Evolutionary conservation across 1,139 yeast species (phyloP).

Genomic region (Suhomyces coccinellae): DNA sequence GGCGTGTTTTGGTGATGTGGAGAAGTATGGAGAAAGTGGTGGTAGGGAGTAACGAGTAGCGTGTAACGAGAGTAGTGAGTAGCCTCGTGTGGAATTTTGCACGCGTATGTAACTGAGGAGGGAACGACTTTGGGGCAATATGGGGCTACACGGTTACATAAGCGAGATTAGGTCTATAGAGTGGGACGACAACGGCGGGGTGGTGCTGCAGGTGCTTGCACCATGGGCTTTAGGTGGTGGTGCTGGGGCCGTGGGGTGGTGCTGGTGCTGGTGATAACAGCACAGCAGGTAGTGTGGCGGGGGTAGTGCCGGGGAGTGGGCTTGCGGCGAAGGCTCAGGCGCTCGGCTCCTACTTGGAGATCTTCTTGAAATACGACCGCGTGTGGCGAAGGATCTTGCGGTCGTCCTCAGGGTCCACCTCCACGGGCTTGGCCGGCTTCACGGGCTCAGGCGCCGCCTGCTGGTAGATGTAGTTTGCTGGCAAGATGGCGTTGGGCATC

Average conservation of each 20-base stretch:
- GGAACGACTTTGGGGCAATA: not conserved
- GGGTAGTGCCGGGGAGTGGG: not conserved
- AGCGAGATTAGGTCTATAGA: not conserved
- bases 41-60: no score
- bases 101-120: not conserved
- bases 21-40: not conserved
- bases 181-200: no score
- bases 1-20: not conserved
- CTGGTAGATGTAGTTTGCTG: conserved; percentile 40
- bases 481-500: conserved; percentile 59
- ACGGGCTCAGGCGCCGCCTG: conserved; percentile 15
- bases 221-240: not conserved
- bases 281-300: no score
- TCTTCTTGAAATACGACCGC: conserved; percentile 39
- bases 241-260: not conserved
- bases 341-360: conserved; percentile 5
- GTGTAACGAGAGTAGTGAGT: not conserved
- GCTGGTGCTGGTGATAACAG: no score
- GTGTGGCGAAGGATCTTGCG: conserved; percentile 38
- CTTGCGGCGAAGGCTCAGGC: not conserved
- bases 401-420: conserved; percentile 33
- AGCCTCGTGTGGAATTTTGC: not conserved
- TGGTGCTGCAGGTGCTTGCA: not conserved
- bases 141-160: not conserved
- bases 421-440: conserved; percentile 22